Evolutionary conservation across 1,139 yeast species (phyloP).

Genomic region (Zygoascus meyerae): DNA sequence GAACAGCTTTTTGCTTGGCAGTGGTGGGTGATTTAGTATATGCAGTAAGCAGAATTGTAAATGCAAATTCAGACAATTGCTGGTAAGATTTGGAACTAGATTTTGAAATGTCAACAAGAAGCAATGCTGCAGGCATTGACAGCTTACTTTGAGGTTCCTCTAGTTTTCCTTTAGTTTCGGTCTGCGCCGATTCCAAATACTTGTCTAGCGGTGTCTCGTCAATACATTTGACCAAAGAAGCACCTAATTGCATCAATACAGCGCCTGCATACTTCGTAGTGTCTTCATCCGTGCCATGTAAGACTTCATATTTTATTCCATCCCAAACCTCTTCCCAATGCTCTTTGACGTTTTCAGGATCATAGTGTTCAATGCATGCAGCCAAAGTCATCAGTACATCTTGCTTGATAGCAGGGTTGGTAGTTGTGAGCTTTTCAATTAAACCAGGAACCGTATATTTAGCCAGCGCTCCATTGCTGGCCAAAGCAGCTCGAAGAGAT

Average conservation of each 20-base stretch:
- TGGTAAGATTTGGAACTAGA: conserved; percentile 43
- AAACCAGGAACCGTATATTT: conserved; percentile 70
- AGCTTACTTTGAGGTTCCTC: conserved; percentile 47
- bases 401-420: conserved; percentile 67
- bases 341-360: conserved; percentile 40
- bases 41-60: conserved; percentile 36
- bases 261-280: conserved; percentile 42
- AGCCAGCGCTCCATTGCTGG: conserved; percentile 62
- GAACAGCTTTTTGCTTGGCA: conserved; percentile 53
- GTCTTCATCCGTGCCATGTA: conserved; percentile 60
- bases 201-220: conserved; percentile 19
- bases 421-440: conserved; percentile 77
- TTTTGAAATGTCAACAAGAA: conserved; percentile 49
- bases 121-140: conserved; percentile 28
- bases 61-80: conserved; percentile 36
- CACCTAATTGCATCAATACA: conserved; percentile 42
- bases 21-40: conserved; percentile 36
- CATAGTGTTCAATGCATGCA: conserved; percentile 51
- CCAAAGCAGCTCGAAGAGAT: conserved; percentile 49
- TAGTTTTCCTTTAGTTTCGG: conserved; percentile 56
- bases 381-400: conserved; percentile 67
- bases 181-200: conserved; percentile 34
- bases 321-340: conserved; percentile 81
- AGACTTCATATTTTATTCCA: conserved; percentile 77
- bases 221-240: conserved; percentile 29